These are phyloP conservation scores for Micromonas pusilla DNA, from an alignment of 139 green algal species.

Conservation along the genomic window DNA sequence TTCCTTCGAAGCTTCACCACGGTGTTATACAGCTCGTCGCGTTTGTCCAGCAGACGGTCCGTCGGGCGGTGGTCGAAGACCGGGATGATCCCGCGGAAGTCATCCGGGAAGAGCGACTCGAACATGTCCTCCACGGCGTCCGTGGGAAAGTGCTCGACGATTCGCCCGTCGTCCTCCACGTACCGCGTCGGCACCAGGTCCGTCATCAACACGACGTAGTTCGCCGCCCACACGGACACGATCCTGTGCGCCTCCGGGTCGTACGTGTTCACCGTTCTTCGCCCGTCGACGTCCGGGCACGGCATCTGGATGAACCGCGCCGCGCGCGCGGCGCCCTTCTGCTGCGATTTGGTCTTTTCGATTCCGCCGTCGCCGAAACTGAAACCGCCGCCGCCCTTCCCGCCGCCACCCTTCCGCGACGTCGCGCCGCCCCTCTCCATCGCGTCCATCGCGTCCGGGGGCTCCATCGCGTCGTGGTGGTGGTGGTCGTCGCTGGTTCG, in stretches of 20 bases:
- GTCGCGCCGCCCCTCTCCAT: no score
- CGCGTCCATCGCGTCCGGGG: no score
- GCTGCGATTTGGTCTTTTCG: background rate
- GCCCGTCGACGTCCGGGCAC: background rate
- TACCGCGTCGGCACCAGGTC: background rate
- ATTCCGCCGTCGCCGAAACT: no score
- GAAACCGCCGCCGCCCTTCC: no score
- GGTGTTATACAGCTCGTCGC: constrained; percentile 1
- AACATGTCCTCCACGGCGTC: constrained; percentile 13
- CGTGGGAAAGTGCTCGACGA: background rate
- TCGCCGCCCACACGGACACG: constrained; percentile 12
- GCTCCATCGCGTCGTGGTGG: no score
- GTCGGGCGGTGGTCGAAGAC: constrained; percentile 6
- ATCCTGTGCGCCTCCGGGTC: background rate
- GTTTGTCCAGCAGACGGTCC: background rate
- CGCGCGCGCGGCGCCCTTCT: background rate
- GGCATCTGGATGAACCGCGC: background rate
- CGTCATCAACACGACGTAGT: constrained; percentile 12
- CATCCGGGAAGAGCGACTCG: background rate
- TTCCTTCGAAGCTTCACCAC: background rate
- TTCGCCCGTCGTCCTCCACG: background rate
- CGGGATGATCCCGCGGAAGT: constrained; percentile 18
- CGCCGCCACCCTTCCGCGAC: no score
- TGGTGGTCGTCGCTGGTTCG: no score
- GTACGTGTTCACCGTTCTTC: constrained; percentile 16